Base-by-base conservation (phyloP, 768 basidiomycete genomes). In the Trichaptum fuscoviolaceum region DNA sequence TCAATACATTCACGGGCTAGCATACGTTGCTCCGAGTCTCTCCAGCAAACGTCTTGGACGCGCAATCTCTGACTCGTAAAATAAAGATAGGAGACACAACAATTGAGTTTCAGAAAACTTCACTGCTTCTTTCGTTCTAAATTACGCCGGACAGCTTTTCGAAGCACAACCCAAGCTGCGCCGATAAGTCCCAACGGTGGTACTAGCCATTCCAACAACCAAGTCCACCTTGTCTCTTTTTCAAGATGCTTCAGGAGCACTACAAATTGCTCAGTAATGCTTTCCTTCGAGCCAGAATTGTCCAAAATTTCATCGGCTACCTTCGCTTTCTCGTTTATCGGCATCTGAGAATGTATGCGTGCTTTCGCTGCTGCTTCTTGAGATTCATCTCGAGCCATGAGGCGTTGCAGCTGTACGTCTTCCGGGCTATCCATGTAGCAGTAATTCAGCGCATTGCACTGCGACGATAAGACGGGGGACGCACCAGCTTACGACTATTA, bases 401-500 rank as follows among this genome's bases (percentile, higher is more conserved):
- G 84, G 8, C 96, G 87, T 63, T 88, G 85, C 0, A 96, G 84
- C 72, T 99, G 96, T 0, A 95, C 80, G 64, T 91, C 88, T 1
- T 87, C 81, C 10, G 95, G 92, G 71, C 96, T 96, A 70, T 35
- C 23, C 26, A 58, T 20, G 57, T 36, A 42, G 61, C 26, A 63
- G 23, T 58, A 15, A 6, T 36, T 34, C 35, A 25, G 26, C 34
- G 59, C 30, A 67, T 62, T 35, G 62, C 35, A 42, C 30, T 24
- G 27, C 20, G 65, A n/a, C 17, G 36, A 59, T 8, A 26, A 24
- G 35, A 42, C 9, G 63, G 62, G 23, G 25, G 23, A 78, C 85
- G 63, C 64, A 97, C 96, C 95, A 97, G 73, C 94, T 96, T 6
- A 97, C 95, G 10, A 99, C 89, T 2, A 95, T 82, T 25, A 98